phyloP scores from a whole-genome alignment of 1,139 yeast species.

The Suhomyces yuchorum region DNA sequence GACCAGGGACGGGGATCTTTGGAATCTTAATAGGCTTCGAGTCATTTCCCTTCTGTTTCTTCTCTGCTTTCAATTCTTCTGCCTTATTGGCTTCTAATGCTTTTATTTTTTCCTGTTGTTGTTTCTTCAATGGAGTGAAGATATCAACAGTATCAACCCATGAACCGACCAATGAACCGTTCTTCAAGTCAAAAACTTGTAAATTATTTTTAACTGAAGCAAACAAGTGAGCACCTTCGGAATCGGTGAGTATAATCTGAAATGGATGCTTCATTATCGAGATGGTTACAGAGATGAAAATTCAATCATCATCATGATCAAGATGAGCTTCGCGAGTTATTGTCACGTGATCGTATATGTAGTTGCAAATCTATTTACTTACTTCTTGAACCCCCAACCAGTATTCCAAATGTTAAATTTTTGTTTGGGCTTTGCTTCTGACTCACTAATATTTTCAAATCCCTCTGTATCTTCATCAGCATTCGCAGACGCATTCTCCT shows the following conservation, averaged over 20 bases:
- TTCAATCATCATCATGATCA: not conserved
- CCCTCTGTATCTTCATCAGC: conserved; percentile 6
- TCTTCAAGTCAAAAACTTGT: conserved; percentile 46
- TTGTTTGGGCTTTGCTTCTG: conserved; percentile 10
- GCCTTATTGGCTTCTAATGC: conserved; percentile 18
- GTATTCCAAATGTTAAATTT: conserved; percentile 18
- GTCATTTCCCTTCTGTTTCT: conserved; percentile 33
- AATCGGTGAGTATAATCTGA: conserved; percentile 52
- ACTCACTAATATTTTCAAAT: conserved; percentile 7
- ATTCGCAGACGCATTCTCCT: not conserved
- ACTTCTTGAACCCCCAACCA: conserved; percentile 19
- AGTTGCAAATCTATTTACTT: not conserved
- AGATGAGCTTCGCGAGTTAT: not conserved
- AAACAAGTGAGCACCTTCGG: conserved; percentile 50
- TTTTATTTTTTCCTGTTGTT: conserved; percentile 45
- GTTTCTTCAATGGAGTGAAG: conserved; percentile 43
- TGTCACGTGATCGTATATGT: not conserved
- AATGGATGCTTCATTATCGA: conserved; percentile 64
- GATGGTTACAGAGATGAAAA: conserved; percentile 2
- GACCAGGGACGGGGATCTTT: conserved; percentile 63
- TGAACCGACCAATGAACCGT: conserved; percentile 43
- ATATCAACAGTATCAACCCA: conserved; percentile 63
- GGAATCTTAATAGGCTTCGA: conserved; percentile 42
- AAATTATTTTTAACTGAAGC: conserved; percentile 59
- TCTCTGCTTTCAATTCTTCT: conserved; percentile 17